These are phyloP conservation scores for Arthrobotrys musiformis DNA, from an alignment of 2,329 filamentous ascomycete species.

Conservation along the genomic window DNA sequence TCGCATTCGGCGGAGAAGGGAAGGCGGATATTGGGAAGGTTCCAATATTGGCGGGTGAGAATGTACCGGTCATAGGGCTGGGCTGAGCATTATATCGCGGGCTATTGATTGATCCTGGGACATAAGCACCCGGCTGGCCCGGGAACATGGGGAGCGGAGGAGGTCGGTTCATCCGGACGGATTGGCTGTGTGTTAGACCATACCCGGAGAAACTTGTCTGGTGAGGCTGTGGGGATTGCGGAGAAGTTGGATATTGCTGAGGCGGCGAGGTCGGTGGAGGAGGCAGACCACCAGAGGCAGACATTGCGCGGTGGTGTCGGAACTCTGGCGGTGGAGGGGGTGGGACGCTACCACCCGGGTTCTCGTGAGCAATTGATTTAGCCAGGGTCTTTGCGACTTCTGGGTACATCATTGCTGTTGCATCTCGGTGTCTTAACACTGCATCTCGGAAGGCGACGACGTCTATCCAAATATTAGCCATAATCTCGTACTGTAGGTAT, in stretches of 20 bases:
- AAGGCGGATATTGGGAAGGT: constrained; percentile 31
- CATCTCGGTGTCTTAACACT: constrained; percentile 48
- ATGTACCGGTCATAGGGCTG: constrained; percentile 43
- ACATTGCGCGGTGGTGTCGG: constrained; percentile 40
- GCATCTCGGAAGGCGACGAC: constrained; percentile 49
- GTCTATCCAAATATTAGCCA: constrained; percentile 30
- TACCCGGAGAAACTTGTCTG: constrained; percentile 38
- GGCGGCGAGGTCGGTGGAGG: constrained; percentile 46
- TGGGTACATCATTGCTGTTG: constrained; percentile 49
- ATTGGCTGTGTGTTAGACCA: constrained; percentile 31
- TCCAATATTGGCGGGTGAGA: constrained; percentile 16
- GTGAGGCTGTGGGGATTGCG: constrained; percentile 46
- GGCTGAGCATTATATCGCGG: constrained; percentile 40
- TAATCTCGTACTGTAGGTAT: neutral
- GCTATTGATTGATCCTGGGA: constrained; percentile 35
- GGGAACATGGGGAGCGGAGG: constrained; percentile 46
- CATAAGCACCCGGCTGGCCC: constrained; percentile 12
- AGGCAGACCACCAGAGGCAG: constrained; percentile 25
- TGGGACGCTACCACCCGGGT: constrained; percentile 26
- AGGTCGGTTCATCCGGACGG: constrained; percentile 41
- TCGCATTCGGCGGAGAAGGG: constrained; percentile 32
- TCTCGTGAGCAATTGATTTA: constrained; percentile 31
- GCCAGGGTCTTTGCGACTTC: constrained; percentile 45
- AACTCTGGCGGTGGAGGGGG: constrained; percentile 47
- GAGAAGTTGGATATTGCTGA: constrained; percentile 42